Conservation (phyloP, 495 filamentous ascomycete species). For the Emericellopsis terricola region DNA sequence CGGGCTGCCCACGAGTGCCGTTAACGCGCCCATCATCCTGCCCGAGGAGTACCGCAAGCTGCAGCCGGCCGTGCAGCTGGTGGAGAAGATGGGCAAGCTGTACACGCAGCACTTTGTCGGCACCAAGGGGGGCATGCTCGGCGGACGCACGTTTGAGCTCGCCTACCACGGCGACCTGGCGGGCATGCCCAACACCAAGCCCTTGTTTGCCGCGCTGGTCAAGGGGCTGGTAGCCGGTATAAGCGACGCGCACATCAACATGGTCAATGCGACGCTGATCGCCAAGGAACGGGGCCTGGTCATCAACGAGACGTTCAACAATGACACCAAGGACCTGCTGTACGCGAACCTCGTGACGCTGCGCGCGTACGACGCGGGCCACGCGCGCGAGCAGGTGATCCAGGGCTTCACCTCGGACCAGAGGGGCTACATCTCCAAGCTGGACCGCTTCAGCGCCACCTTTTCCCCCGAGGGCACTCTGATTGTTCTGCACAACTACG, state of each 20-base stretch:
- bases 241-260: constrained; percentile 34
- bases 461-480: constrained; percentile 47
- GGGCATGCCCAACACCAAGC: constrained; percentile 42
- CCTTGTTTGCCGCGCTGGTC: constrained; percentile 50
- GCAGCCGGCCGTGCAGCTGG: constrained; percentile 47
- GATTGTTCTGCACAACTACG: constrained; percentile 51
- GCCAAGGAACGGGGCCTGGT: constrained; percentile 50
- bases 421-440: constrained; percentile 40
- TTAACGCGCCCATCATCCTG: constrained; percentile 56
- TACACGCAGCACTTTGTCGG: constrained; percentile 51
- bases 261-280: constrained; percentile 51
- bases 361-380: constrained; percentile 8
- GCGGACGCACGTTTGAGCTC: constrained; percentile 46
- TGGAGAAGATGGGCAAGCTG: constrained; percentile 50
- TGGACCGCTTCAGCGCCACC: constrained; percentile 43
- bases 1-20: constrained; percentile 46
- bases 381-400: constrained; percentile 34
- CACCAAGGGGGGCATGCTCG: constrained; percentile 10
- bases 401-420: constrained; percentile 44
- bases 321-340: constrained; percentile 27
- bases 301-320: constrained; percentile 43
- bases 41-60: constrained; percentile 53
- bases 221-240: constrained; percentile 46
- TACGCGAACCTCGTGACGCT: constrained; percentile 48
- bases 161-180: constrained; percentile 50